These are phyloP conservation scores for Blastobotrys peoriensis DNA, from an alignment of 805 yeast species.

Conservation along the genomic window DNA sequence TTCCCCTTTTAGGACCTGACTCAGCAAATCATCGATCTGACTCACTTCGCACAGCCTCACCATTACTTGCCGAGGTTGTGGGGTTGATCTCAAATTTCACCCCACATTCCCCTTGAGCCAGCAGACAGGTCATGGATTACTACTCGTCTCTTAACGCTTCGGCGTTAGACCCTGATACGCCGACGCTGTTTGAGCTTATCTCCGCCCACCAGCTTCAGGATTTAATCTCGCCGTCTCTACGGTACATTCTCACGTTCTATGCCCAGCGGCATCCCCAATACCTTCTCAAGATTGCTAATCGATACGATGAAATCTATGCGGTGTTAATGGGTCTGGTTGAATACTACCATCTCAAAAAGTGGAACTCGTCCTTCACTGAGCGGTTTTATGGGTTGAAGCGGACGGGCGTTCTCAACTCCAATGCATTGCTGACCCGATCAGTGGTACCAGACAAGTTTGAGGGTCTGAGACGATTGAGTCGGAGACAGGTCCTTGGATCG, in stretches of 20 bases:
- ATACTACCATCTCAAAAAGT: conserved; percentile 56
- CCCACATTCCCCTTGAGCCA: background rate
- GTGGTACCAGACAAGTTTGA: conserved; percentile 39
- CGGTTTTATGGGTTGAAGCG: conserved; percentile 87
- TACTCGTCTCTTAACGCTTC: conserved; percentile 75
- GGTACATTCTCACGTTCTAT: conserved; percentile 75
- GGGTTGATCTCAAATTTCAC: background rate
- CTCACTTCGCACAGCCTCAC: too few relatives aligned
- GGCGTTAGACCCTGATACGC: conserved; percentile 64
- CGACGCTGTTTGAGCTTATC: conserved; percentile 82
- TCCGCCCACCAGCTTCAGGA: conserved; percentile 75
- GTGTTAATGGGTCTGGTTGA: conserved; percentile 60
- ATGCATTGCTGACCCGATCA: conserved; percentile 23
- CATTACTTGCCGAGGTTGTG: too few relatives aligned
- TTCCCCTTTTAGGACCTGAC: too few relatives aligned
- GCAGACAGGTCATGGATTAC: conserved; percentile 54
- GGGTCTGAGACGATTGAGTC: conserved; percentile 45
- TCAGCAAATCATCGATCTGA: too few relatives aligned
- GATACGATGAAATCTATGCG: conserved; percentile 72
- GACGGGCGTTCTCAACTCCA: conserved; percentile 30
- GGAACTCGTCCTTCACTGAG: conserved; percentile 87
- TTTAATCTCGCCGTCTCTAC: conserved; percentile 72
- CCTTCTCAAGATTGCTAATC: conserved; percentile 53
- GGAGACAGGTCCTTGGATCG: conserved; percentile 47
- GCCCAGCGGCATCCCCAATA: conserved; percentile 72